A percentile compares a stretch with the other conserved stretches of the same genome.
These are phyloP conservation scores for Litsea cubeba DNA, from an alignment of 164 flowering plant species.

Conservation along the genomic window DNA sequence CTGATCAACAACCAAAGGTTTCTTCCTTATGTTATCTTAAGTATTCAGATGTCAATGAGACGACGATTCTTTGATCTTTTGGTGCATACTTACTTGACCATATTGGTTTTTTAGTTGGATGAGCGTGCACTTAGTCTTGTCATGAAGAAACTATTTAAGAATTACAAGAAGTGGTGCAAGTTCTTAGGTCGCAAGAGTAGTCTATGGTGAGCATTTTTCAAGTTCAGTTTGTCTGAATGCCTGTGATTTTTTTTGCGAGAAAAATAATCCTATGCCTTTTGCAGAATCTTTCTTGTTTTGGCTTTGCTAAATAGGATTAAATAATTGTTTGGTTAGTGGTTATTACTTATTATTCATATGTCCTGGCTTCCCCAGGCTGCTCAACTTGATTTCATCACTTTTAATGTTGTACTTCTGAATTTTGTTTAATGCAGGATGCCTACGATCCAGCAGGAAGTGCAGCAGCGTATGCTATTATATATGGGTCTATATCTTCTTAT, in stretches of 20 bases:
- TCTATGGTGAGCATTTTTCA: conserved; percentile 67
- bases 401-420: background rate
- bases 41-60: background rate
- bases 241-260: background rate
- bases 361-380: background rate
- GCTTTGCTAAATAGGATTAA: background rate
- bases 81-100: background rate
- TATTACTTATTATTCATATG: too few species aligned
- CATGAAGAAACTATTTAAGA: conserved; percentile 97
- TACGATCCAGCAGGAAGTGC: conserved; percentile 96
- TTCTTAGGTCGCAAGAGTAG: conserved; percentile 93
- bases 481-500: conserved; percentile 93
- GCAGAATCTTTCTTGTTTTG: background rate
- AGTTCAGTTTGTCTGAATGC: background rate
- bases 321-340: too few species aligned
- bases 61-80: background rate
- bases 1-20: conserved; percentile 97
- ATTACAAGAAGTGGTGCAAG: conserved; percentile 97
- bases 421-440: conserved; percentile 64
- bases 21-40: conserved; percentile 3
- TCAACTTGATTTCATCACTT: too few species aligned
- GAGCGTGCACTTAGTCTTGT: conserved; percentile 88
- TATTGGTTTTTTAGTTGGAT: conserved; percentile 59
- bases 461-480: conserved; percentile 84
- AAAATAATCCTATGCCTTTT: background rate